phyloP scores from a whole-genome alignment of 1,284 basidiomycete genomes.

The Trichosporon sp. region DNA sequence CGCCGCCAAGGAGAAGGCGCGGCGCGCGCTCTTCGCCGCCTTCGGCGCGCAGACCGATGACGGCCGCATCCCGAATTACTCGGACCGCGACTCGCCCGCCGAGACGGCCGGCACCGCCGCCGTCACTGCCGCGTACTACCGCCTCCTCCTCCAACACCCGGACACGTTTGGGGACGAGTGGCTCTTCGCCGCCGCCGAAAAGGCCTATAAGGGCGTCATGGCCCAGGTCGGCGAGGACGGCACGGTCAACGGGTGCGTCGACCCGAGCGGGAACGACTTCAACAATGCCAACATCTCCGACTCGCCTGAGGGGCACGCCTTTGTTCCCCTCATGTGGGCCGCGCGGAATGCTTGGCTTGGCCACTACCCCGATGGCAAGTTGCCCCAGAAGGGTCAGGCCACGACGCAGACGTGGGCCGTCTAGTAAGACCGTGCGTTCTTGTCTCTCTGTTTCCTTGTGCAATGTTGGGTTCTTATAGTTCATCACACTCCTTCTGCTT shows the following conservation, averaged over 20 bases:
- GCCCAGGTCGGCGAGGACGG: slow-evolving; percentile 35
- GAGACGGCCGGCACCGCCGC: slow-evolving; percentile 40
- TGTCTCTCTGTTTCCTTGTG: neutral
- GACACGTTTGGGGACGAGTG: neutral
- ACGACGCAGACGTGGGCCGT: neutral
- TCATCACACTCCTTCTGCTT: neutral
- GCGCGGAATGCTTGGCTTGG: slow-evolving; percentile 36
- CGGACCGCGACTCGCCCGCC: slow-evolving; percentile 21
- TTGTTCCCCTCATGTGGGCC: slow-evolving; percentile 47
- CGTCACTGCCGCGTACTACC: slow-evolving; percentile 47
- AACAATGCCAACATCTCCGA: slow-evolving; percentile 25
- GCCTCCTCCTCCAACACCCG: slow-evolving; percentile 31
- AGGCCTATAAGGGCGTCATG: slow-evolving; percentile 41
- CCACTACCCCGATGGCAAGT: neutral
- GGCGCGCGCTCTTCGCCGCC: slow-evolving; percentile 54
- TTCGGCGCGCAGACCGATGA: slow-evolving; percentile 56
- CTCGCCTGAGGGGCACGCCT: slow-evolving; percentile 45
- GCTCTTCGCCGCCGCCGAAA: slow-evolving; percentile 26
- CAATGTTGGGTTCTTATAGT: neutral
- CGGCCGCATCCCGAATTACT: slow-evolving; percentile 42
- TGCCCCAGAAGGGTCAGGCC: neutral
- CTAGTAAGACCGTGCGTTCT: too few relatives aligned
- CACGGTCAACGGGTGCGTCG: slow-evolving; percentile 40
- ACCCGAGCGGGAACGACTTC: slow-evolving; percentile 33
- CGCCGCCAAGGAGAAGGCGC: slow-evolving; percentile 60